Percentiles rank a stretch among this genome's conserved stretches.
Evolutionary conservation across 805 yeast species (phyloP).

Genomic region (Starmerella scarabaei): DNA sequence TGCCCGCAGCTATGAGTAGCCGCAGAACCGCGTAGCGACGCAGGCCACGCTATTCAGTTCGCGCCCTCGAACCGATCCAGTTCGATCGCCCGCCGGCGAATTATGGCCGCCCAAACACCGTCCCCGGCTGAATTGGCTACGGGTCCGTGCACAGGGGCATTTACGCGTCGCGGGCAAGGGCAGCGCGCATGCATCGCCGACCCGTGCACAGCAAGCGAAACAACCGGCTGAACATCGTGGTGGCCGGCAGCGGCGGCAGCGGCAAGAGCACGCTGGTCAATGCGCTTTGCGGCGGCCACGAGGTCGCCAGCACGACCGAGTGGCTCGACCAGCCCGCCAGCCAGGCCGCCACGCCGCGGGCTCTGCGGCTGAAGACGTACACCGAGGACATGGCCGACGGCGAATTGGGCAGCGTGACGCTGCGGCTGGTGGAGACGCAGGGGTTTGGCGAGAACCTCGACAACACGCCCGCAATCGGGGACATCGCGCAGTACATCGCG

Average conservation of each 20-base stretch:
- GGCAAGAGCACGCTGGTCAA: constrained; percentile 91
- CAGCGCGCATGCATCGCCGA: constrained; percentile 13
- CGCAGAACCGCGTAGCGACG: too few relatives aligned
- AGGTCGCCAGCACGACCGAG: constrained; percentile 39
- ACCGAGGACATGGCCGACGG: constrained; percentile 21
- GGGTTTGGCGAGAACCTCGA: constrained; percentile 70
- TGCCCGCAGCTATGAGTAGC: too few relatives aligned
- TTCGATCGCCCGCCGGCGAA: too few relatives aligned
- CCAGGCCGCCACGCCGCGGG: constrained; percentile 23
- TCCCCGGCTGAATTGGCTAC: too few relatives aligned
- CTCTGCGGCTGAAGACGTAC: constrained; percentile 20
- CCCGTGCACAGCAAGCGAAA: constrained; percentile 18
- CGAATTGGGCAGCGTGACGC: constrained; percentile 23
- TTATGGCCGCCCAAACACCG: too few relatives aligned
- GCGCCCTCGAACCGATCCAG: too few relatives aligned
- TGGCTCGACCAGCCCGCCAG: constrained; percentile 22
- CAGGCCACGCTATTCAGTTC: too few relatives aligned
- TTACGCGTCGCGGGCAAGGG: not conserved
- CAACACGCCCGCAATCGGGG: constrained; percentile 38
- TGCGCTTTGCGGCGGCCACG: constrained; percentile 64
- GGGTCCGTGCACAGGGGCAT: not conserved
- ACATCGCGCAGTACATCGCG: constrained; percentile 50
- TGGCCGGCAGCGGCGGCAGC: constrained; percentile 77
- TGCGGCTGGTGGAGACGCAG: constrained; percentile 56
- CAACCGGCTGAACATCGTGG: constrained; percentile 66